Conservation (phyloP, 2,329 filamentous ascomycete genomes). For the Cytospora mali region DNA sequence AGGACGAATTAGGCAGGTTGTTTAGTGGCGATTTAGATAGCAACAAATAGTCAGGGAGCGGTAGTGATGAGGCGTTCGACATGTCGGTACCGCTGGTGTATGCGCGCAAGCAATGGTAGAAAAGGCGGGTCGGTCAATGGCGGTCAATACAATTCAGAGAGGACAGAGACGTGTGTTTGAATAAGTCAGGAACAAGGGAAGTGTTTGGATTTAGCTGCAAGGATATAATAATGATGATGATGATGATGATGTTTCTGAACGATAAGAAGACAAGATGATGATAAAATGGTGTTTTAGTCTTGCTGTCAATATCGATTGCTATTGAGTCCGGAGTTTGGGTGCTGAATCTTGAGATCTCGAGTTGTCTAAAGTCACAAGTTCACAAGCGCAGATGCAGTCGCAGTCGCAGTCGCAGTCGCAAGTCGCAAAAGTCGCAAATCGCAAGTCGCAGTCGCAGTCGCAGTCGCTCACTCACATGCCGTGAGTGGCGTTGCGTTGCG, state of each 20-base stretch:
- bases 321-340: too few relatives aligned
- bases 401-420: not conserved
- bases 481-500: slow-evolving; percentile 20
- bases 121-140: not conserved
- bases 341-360: too few relatives aligned
- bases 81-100: slow-evolving; percentile 17
- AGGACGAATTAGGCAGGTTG: not conserved
- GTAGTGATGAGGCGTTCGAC: slow-evolving; percentile 24
- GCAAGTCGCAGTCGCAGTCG: not conserved
- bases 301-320: too few relatives aligned
- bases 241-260: too few relatives aligned
- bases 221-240: not conserved
- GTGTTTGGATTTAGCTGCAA: not conserved
- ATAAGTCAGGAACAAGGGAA: not conserved
- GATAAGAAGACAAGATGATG: too few relatives aligned
- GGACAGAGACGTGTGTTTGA: not conserved
- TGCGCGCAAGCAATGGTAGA: not conserved
- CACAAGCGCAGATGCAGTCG: too few relatives aligned
- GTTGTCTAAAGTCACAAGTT: too few relatives aligned
- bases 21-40: slow-evolving; percentile 9
- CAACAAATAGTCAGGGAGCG: slow-evolving; percentile 8
- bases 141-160: not conserved
- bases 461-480: slow-evolving; percentile 17
- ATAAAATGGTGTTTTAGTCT: too few relatives aligned
- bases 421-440: not conserved